A percentile compares a stretch with the other conserved stretches of the same genome.
These are phyloP conservation scores for Xylaria sp. DNA, from an alignment of 2,329 filamentous ascomycete genomes.

Conservation along the genomic window DNA sequence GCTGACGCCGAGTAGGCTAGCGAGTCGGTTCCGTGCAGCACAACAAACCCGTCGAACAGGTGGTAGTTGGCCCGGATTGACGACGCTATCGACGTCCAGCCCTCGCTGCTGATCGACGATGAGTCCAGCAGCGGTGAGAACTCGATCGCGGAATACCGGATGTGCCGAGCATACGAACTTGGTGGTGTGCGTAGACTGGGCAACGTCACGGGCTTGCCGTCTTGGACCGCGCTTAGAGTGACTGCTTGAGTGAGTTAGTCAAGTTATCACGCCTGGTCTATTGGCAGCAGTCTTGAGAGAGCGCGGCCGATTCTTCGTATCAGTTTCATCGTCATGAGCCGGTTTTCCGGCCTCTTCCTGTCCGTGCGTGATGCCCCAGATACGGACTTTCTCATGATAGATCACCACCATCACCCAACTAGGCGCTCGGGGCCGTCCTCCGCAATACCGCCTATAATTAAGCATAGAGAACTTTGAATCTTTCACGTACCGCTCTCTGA, in stretches of 20 bases:
- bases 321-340: too few species aligned
- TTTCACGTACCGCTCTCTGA: slow-evolving; percentile 58
- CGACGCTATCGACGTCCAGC: slow-evolving; percentile 85
- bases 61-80: slow-evolving; percentile 87
- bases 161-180: slow-evolving; percentile 81
- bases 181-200: slow-evolving; percentile 81
- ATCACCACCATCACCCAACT: background rate
- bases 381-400: too few species aligned
- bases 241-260: slow-evolving; percentile 47
- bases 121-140: slow-evolving; percentile 88
- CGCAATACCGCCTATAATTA: background rate
- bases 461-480: background rate
- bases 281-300: background rate
- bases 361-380: background rate
- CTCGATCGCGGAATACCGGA: slow-evolving; percentile 86
- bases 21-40: slow-evolving; percentile 91
- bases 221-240: slow-evolving; percentile 61
- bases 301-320: background rate
- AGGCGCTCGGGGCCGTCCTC: background rate
- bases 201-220: slow-evolving; percentile 62
- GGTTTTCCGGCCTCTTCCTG: background rate
- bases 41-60: slow-evolving; percentile 88
- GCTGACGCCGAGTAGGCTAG: slow-evolving; percentile 90
- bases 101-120: slow-evolving; percentile 85
- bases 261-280: background rate